Conservation (phyloP, 768 basidiomycete species). For the Panaeolus papilionaceus region DNA sequence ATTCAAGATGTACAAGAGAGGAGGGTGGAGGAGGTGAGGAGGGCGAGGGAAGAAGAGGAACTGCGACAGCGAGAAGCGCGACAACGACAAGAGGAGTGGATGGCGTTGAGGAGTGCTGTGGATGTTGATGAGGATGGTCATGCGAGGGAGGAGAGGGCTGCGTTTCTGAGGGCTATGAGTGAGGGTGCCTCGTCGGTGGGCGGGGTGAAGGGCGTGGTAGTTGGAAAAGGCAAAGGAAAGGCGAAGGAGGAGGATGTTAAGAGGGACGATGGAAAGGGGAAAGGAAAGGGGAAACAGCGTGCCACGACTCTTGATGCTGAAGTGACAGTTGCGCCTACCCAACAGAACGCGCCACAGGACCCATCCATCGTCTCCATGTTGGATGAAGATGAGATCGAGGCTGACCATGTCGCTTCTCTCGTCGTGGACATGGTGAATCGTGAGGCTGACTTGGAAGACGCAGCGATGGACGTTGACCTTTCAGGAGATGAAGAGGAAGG, state of each 20-base stretch:
- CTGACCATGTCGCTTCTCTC: neutral
- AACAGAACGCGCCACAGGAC: neutral
- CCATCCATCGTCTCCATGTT: neutral
- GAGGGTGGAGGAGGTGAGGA: neutral
- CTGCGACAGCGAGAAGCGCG: neutral
- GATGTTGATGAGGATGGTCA: neutral
- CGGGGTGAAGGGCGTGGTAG: neutral
- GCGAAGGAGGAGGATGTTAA: neutral
- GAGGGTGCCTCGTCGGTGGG: neutral
- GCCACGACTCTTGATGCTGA: neutral
- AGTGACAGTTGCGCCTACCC: neutral
- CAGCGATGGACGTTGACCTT: neutral
- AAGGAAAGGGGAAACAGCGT: conserved; percentile 1
- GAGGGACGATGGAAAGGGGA: neutral
- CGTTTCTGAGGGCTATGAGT: neutral
- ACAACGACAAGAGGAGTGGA: neutral
- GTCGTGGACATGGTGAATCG: neutral
- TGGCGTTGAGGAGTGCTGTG: neutral
- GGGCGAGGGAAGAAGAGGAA: neutral
- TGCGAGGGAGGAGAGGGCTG: neutral
- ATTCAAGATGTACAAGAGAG: neutral
- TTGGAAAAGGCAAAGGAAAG: neutral
- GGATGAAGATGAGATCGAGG: neutral
- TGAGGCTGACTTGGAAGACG: neutral
- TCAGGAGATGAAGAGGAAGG: neutral